Evolutionary conservation across 139 green algal species (phyloP).

Genomic region (Edaphochlamys debaryana): DNA sequence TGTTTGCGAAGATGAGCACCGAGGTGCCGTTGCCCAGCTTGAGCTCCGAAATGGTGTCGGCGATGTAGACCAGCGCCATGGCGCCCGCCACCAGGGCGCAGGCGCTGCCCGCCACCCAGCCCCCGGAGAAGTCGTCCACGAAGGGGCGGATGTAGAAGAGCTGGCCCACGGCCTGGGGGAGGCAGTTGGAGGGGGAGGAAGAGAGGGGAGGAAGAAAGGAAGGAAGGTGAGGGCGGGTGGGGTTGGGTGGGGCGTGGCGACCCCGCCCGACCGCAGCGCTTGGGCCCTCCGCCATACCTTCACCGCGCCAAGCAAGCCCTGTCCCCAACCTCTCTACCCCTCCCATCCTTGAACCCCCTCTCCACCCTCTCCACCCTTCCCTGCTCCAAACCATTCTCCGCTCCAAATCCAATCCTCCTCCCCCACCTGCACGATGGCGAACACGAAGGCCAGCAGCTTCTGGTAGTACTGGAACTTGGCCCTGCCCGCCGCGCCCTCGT

Average conservation of each 20-base stretch:
- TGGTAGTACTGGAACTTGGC: slow-evolving; percentile 93
- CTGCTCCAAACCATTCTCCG: too few relatives aligned
- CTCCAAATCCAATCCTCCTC: too few relatives aligned
- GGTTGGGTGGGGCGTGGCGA: background rate
- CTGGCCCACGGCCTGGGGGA: slow-evolving; percentile 79
- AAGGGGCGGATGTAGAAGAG: slow-evolving; percentile 90
- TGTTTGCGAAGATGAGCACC: slow-evolving; percentile 99
- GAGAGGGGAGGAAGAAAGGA: background rate
- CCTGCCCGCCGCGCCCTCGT: slow-evolving; percentile 90
- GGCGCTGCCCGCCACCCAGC: slow-evolving; percentile 80
- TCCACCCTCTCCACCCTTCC: too few relatives aligned
- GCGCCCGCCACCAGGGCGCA: slow-evolving; percentile 86
- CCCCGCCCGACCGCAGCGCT: too few relatives aligned
- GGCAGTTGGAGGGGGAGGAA: background rate
- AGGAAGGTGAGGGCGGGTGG: background rate
- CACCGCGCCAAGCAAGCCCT: too few relatives aligned
- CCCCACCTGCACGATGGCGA: slow-evolving; percentile 82
- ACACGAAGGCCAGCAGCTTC: slow-evolving; percentile 86
- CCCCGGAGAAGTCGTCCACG: slow-evolving; percentile 85
- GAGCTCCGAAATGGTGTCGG: slow-evolving; percentile 92
- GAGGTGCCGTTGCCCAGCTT: slow-evolving; percentile 98
- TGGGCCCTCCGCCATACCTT: too few relatives aligned
- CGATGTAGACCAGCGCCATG: slow-evolving; percentile 87
- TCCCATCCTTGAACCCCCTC: too few relatives aligned
- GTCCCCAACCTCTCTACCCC: too few relatives aligned